These are phyloP conservation scores for Pichia gijzeniarum DNA, from an alignment of 805 yeast genomes.

Conservation along the genomic window DNA sequence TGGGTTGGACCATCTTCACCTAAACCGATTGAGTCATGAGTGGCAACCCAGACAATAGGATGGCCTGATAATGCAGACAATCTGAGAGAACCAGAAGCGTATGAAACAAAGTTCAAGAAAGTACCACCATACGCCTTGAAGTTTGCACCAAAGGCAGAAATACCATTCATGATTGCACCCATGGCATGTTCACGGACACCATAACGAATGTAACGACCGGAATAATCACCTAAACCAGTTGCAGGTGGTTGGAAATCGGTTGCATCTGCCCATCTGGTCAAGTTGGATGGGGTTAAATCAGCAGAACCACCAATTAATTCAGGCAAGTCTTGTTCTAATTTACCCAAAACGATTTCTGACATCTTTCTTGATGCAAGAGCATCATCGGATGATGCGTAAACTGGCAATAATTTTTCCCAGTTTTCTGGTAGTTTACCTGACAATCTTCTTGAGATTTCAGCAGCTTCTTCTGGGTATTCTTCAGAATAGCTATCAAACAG, in stretches of 20 bases:
- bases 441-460: constrained; percentile 75
- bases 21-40: constrained; percentile 84
- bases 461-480: constrained; percentile 72
- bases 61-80: constrained; percentile 77
- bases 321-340: constrained; percentile 61
- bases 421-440: constrained; percentile 69
- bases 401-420: constrained; percentile 77
- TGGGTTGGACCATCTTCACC: constrained; percentile 96
- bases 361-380: constrained; percentile 93
- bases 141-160: constrained; percentile 83
- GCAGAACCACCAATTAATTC: constrained; percentile 98
- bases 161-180: constrained; percentile 99
- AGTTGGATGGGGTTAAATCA: constrained; percentile 94
- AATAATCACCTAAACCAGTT: constrained; percentile 73
- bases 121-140: constrained; percentile 94
- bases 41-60: constrained; percentile 82
- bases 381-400: constrained; percentile 67
- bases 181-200: constrained; percentile 99
- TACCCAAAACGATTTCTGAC: constrained; percentile 70
- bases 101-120: constrained; percentile 85
- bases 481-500: constrained; percentile 53
- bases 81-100: constrained; percentile 85
- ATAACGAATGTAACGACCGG: constrained; percentile 92
- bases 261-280: constrained; percentile 80
- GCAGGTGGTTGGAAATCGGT: constrained; percentile 89